phyloP scores from a whole-genome alignment of 108 stramenopile genomes.

The Pelagomonas calceolata region DNA sequence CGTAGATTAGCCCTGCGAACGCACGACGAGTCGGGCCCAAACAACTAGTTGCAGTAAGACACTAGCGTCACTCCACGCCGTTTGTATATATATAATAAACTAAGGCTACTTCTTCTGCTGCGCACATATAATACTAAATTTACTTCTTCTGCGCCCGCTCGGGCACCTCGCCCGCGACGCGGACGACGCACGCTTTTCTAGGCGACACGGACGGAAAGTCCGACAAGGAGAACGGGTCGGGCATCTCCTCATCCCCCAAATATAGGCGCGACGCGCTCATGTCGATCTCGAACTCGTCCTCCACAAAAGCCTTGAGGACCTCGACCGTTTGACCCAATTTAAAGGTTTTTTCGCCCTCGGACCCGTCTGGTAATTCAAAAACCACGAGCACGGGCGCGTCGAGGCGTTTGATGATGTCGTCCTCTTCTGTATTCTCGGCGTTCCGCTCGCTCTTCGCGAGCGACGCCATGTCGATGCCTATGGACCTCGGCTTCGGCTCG shows the following conservation, averaged over 20 bases:
- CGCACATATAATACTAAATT: too few species aligned
- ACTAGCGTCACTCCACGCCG: too few species aligned
- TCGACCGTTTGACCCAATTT: constrained; percentile 20
- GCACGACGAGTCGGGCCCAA: too few species aligned
- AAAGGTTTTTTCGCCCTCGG: constrained; percentile 13
- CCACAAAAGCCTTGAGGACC: constrained; percentile 11
- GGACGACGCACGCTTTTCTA: background rate
- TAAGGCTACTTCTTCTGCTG: too few species aligned
- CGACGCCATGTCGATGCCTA: background rate
- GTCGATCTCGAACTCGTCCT: constrained; percentile 13
- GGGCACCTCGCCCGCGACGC: background rate
- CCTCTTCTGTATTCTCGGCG: background rate
- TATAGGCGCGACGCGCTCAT: constrained; percentile 4
- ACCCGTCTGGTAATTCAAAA: constrained; percentile 16
- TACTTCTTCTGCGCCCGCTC: background rate
- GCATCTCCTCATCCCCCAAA: background rate
- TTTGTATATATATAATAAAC: too few species aligned
- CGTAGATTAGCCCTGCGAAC: too few species aligned
- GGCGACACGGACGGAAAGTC: constrained; percentile 3
- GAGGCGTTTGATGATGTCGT: background rate
- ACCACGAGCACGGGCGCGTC: constrained; percentile 6
- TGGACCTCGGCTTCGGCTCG: too few species aligned
- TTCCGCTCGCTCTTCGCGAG: background rate
- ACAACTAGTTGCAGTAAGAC: too few species aligned
- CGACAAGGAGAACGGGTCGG: constrained; percentile 8